A percentile compares a stretch with the other conserved stretches of the same genome.
Conservation (phyloP, 2,329 filamentous ascomycete genomes). For the Colletotrichum magnum region DNA sequence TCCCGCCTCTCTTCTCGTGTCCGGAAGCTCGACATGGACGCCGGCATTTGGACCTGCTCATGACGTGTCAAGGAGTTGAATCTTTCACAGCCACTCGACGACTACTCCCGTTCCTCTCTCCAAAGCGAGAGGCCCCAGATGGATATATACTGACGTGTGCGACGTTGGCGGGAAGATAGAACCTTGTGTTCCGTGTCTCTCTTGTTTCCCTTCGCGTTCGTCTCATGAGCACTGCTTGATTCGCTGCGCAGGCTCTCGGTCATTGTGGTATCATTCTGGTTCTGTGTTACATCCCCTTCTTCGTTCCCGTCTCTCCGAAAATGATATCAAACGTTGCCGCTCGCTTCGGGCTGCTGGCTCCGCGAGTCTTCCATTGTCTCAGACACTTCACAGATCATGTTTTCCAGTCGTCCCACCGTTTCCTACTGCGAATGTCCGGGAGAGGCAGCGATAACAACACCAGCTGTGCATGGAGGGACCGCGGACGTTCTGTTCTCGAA, state of each 20-base stretch:
- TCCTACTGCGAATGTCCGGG: conserved; percentile 28
- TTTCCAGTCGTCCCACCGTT: neutral
- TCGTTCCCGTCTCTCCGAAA: neutral
- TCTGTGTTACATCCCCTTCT: conserved; percentile 10
- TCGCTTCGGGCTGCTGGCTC: conserved; percentile 10
- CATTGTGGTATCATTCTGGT: neutral
- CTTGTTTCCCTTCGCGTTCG: neutral
- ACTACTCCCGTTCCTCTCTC: neutral
- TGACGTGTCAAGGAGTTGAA: conserved; percentile 15
- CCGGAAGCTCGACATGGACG: conserved; percentile 3
- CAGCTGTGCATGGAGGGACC: conserved; percentile 10
- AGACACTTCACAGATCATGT: conserved; percentile 42
- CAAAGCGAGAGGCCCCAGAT: neutral
- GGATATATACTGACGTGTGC: conserved; percentile 31
- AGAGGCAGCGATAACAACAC: conserved; percentile 8
- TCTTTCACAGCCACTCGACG: neutral
- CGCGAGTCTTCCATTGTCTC: conserved; percentile 48
- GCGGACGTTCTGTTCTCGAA: neutral
- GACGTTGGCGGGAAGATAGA: conserved; percentile 9
- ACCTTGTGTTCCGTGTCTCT: conserved; percentile 29
- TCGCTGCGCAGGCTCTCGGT: neutral
- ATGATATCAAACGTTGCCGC: conserved; percentile 18
- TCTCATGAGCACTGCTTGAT: neutral
- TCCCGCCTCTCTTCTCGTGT: neutral
- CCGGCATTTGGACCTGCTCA: neutral